Percentiles rank a stretch among this genome's conserved stretches.
Conservation (phyloP, 345 rosid species). For the Eutrema yunnanense region DNA sequence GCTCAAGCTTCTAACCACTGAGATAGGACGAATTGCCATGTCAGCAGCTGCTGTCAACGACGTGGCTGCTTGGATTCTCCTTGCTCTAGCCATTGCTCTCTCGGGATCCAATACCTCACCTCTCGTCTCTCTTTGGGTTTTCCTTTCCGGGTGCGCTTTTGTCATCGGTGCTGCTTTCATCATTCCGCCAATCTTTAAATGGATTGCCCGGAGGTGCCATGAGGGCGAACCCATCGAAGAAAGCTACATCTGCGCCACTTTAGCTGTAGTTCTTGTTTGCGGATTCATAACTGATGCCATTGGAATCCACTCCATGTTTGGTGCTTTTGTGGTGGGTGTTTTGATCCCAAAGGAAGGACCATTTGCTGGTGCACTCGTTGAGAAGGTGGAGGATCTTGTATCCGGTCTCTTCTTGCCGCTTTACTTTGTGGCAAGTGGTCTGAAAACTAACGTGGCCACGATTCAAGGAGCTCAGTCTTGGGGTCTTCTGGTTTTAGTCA, state of each 20-base stretch:
- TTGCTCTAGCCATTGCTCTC: slow-evolving; percentile 78
- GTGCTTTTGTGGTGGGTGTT: slow-evolving; percentile 75
- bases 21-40: slow-evolving; percentile 71
- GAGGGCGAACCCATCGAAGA: slow-evolving; percentile 76
- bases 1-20: slow-evolving; percentile 70
- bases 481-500: slow-evolving; percentile 63
- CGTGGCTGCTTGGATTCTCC: slow-evolving; percentile 75
- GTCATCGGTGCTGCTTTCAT: slow-evolving; percentile 28
- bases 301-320: slow-evolving; percentile 77
- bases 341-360: slow-evolving; percentile 73
- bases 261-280: slow-evolving; percentile 51
- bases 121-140: slow-evolving; percentile 61
- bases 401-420: slow-evolving; percentile 68
- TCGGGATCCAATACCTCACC: slow-evolving; percentile 51
- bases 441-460: slow-evolving; percentile 68
- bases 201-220: slow-evolving; percentile 55
- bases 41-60: slow-evolving; percentile 85
- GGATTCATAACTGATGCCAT: slow-evolving; percentile 63
- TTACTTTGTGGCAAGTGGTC: slow-evolving; percentile 74
- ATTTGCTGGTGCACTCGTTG: slow-evolving; percentile 54
- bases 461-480: slow-evolving; percentile 66
- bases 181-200: slow-evolving; percentile 45
- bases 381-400: slow-evolving; percentile 78
- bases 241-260: slow-evolving; percentile 52
- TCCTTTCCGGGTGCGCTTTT: slow-evolving; percentile 49